Evolutionary conservation across 805 yeast genomes (phyloP).

Genomic region (Wickerhamiella azymoides): DNA sequence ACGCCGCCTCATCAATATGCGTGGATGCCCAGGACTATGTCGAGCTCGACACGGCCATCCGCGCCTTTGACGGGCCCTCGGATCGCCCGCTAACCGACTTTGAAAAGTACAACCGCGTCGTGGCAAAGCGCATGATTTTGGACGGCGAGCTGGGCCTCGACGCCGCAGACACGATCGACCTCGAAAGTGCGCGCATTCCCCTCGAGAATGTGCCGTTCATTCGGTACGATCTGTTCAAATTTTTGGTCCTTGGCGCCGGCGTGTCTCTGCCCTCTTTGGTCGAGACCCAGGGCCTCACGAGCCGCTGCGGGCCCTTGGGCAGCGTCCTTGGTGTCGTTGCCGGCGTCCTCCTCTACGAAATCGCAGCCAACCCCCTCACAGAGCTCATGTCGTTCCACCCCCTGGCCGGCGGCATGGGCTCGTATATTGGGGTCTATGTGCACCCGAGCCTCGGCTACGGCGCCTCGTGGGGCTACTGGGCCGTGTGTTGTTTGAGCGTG

Average conservation of each 20-base stretch:
- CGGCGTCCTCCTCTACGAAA: conserved; percentile 6
- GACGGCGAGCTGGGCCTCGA: conserved; percentile 6
- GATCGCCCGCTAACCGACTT: conserved; percentile 17
- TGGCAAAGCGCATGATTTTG: conserved; percentile 20
- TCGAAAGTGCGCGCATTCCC: not conserved
- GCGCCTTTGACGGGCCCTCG: conserved; percentile 11
- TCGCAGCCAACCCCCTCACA: conserved; percentile 22
- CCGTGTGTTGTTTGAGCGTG: conserved; percentile 32
- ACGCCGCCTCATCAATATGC: conserved; percentile 23
- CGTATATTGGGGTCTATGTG: conserved; percentile 44
- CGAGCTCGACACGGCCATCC: conserved; percentile 20
- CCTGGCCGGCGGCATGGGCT: conserved; percentile 48
- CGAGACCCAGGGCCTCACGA: conserved; percentile 9
- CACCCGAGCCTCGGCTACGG: conserved; percentile 46
- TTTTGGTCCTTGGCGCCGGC: conserved; percentile 12
- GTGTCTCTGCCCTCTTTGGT: conserved; percentile 9
- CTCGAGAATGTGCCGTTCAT: conserved; percentile 5
- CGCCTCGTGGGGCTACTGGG: conserved; percentile 35
- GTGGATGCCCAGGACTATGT: conserved; percentile 21
- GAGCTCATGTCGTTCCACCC: conserved; percentile 42
- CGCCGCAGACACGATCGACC: conserved; percentile 2
- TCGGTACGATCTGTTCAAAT: conserved; percentile 10
- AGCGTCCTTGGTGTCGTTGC: conserved; percentile 9
- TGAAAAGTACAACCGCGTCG: conserved; percentile 19
- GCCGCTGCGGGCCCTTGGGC: conserved; percentile 15